phyloP scores from a whole-genome alignment of 2,329 filamentous ascomycete genomes.

The Pestalotiopsis sp. region DNA sequence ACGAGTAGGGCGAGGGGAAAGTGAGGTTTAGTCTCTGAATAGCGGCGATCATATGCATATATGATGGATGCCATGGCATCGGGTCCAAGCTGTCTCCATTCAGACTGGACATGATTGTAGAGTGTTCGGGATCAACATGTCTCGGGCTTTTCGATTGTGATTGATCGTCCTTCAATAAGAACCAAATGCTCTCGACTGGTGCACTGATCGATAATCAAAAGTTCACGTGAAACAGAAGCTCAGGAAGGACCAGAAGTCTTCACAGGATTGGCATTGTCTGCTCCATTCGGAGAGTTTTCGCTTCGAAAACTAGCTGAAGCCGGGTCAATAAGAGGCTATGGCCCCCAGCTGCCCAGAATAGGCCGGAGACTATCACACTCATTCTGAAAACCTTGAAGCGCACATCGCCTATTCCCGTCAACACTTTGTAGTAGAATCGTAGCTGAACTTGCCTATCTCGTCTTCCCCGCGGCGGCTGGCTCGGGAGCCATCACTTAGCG shows the following conservation, averaged over 20 bases:
- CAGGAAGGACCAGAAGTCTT: no score
- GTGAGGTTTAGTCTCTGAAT: not conserved
- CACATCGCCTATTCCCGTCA: not conserved
- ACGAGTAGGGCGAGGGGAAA: not conserved
- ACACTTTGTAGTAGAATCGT: not conserved
- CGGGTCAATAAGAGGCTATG: no score
- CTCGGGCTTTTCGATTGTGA: no score
- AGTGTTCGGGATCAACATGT: not conserved
- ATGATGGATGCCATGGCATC: not conserved
- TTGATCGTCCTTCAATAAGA: no score
- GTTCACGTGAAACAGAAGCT: no score
- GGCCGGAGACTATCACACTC: not conserved
- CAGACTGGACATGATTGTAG: not conserved
- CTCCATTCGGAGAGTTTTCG: no score
- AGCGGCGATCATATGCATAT: not conserved
- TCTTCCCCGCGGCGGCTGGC: not conserved
- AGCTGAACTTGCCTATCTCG: not conserved
- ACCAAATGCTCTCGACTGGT: no score
- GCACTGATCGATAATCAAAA: no score
- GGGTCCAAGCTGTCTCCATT: not conserved
- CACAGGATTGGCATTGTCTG: no score
- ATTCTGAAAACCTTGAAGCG: not conserved
- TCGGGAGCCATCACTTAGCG: not conserved
- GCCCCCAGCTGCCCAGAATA: not conserved
- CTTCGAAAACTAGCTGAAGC: no score